A percentile compares a stretch with the other conserved stretches of the same genome.
Evolutionary conservation across 176 grass and related monocot genomes (phyloP).

Genomic region (Raddia guianensis): DNA sequence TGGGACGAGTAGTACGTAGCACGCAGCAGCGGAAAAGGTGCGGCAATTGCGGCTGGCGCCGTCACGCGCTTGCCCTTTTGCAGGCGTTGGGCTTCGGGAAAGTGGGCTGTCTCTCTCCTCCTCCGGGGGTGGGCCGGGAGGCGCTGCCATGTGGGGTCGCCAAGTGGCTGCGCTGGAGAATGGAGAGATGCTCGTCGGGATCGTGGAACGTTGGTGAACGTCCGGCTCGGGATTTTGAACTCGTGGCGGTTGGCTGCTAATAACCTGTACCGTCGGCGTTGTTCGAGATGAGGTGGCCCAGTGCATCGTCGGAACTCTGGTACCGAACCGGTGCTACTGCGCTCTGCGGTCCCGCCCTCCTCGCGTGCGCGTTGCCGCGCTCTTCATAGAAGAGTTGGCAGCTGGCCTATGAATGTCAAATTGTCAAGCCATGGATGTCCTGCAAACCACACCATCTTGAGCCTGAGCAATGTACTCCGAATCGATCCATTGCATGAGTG

Average conservation of each 20-base stretch:
- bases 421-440: too few species aligned
- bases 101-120: neutral
- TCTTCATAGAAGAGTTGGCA: too few species aligned
- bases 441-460: too few species aligned
- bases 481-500: too few species aligned
- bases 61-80: slow-evolving; percentile 34
- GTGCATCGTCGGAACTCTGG: too few species aligned
- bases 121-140: neutral
- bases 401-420: too few species aligned
- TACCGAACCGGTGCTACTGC: too few species aligned
- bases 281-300: neutral
- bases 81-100: slow-evolving; percentile 33
- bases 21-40: slow-evolving; percentile 18
- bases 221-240: slow-evolving; percentile 17
- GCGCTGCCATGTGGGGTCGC: neutral
- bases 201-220: neutral
- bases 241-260: neutral
- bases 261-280: too few species aligned
- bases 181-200: neutral
- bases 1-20: neutral
- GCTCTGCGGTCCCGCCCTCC: too few species aligned
- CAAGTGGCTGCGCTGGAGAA: too few species aligned
- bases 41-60: slow-evolving; percentile 18
- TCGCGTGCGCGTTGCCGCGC: too few species aligned
- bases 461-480: too few species aligned